Evolutionary conservation across 2,329 filamentous ascomycete species (phyloP).

Genomic region (Penicillium brevicompactum): DNA sequence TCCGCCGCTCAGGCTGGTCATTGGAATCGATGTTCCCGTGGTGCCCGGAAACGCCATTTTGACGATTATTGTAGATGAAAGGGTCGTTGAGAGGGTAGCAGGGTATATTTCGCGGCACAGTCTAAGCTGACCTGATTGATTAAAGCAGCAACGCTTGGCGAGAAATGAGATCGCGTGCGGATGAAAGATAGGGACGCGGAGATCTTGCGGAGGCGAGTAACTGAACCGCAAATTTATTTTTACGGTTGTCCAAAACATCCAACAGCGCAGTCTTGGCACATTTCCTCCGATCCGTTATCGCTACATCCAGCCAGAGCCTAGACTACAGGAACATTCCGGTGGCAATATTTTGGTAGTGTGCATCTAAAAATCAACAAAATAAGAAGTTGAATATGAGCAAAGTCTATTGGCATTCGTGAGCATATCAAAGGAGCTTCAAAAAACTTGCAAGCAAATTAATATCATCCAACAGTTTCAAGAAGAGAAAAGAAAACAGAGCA

Average conservation of each 20-base stretch:
- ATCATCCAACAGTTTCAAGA: constrained; percentile 2
- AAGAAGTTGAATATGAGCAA: no score
- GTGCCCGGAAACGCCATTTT: constrained; percentile 42
- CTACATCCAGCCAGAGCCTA: neutral
- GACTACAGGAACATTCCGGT: no score
- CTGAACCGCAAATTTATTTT: constrained; percentile 37
- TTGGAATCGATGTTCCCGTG: constrained; percentile 35
- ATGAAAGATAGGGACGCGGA: constrained; percentile 19
- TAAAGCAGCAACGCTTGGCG: neutral
- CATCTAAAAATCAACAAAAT: no score
- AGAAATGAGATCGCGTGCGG: constrained; percentile 4
- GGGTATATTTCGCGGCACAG: neutral
- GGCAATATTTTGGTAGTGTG: no score
- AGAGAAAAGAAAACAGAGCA: constrained; percentile 13
- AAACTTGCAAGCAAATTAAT: constrained; percentile 1
- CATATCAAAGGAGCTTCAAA: constrained; percentile 3
- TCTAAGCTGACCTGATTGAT: neutral
- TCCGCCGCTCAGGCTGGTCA: constrained; percentile 30
- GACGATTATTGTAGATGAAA: neutral
- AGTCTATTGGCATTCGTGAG: neutral
- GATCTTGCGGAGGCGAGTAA: constrained; percentile 35
- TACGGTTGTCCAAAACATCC: constrained; percentile 23
- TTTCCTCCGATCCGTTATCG: constrained; percentile 15
- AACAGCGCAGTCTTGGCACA: constrained; percentile 20
- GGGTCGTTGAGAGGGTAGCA: no score